Evolutionary conservation across 352 stramenopile genomes (phyloP), one percentile per base, ranked within the genome.

Genomic region (Globisporangium spiculum): DNA sequence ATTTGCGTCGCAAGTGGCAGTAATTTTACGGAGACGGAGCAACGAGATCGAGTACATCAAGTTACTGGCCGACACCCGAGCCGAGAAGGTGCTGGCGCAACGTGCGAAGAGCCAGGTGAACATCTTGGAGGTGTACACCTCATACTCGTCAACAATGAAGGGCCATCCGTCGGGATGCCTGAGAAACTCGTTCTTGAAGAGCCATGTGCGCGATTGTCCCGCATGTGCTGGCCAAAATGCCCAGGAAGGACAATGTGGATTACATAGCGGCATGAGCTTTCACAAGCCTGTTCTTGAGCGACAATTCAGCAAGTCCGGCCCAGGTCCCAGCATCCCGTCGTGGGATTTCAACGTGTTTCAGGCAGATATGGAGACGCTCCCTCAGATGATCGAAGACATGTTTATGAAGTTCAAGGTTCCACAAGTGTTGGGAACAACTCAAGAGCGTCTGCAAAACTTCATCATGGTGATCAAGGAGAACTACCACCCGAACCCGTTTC

Each of bases 31-130:
- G 14, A 83, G 88, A 48, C 80, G 90, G 41, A 88, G 74, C 56
- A 94, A 92, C 38, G 91, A 97, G 64, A 94, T 96, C 41, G 80
- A 93, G 57, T 94, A 97, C 72, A 92, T 97, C 54, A 96, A 94
- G 74, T 75, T 96, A 26, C 71, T 97, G 34, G 84, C 84, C 1
- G 90, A 94, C 48, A 94, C 88, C 2, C 75, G 81, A 48, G 77
- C 85, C 1, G 88, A 93, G 48, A 88, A 92, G 57, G 79, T 93
- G 27, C 60, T 92, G 55, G 85, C 83, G 2, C 82, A 92, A 69
- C 75, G 83, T 30, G 85, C 84, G 48, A 86, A 82, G 46, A 90
- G 81, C 34, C 84, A 93, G 66, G 86, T 93, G 30, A 91, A 94
- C 60, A 67, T 93, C 48, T 67, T 94, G 27, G 81, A 96, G 55